Conservation (phyloP, 257 asterid species). For the Nemophila menziesii region DNA sequence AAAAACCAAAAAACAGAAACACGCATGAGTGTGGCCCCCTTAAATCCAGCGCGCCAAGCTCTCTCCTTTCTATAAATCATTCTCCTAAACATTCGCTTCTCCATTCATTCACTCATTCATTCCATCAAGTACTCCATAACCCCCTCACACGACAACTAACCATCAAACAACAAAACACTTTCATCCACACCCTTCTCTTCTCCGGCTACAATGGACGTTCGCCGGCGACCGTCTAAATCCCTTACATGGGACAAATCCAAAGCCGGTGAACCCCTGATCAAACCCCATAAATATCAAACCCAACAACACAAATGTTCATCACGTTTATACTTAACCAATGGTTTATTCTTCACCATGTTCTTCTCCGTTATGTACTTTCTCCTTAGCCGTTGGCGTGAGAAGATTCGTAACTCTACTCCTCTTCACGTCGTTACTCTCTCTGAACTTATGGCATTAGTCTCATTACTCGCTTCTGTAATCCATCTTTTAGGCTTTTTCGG, state of each 20-base stretch:
- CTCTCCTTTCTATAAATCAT: constrained; percentile 19
- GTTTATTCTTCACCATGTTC: constrained; percentile 30
- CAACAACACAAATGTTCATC: constrained; percentile 28
- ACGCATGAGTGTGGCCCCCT: constrained; percentile 31
- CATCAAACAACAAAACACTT: background rate
- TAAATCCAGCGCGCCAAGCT: constrained; percentile 25
- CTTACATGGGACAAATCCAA: constrained; percentile 3
- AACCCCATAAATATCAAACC: constrained; percentile 7
- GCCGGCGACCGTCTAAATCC: constrained; percentile 21
- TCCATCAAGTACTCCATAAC: background rate
- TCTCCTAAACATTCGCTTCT: constrained; percentile 14
- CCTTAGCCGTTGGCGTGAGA: constrained; percentile 36
- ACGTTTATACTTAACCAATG: constrained; percentile 29
- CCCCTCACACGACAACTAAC: background rate
- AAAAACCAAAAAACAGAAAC: too few species aligned
- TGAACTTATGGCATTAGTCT: constrained; percentile 30
- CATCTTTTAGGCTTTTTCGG: constrained; percentile 42
- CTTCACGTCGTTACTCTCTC: constrained; percentile 35
- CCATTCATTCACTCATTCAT: constrained; percentile 15
- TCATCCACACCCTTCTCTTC: background rate
- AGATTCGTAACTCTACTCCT: constrained; percentile 36
- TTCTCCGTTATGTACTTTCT: constrained; percentile 40
- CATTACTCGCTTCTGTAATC: constrained; percentile 26
- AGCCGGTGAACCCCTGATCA: constrained; percentile 23
- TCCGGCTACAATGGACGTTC: constrained; percentile 25